Base-by-base conservation (phyloP, 805 yeast genomes). In the Teunomyces barrocoloradensis region DNA sequence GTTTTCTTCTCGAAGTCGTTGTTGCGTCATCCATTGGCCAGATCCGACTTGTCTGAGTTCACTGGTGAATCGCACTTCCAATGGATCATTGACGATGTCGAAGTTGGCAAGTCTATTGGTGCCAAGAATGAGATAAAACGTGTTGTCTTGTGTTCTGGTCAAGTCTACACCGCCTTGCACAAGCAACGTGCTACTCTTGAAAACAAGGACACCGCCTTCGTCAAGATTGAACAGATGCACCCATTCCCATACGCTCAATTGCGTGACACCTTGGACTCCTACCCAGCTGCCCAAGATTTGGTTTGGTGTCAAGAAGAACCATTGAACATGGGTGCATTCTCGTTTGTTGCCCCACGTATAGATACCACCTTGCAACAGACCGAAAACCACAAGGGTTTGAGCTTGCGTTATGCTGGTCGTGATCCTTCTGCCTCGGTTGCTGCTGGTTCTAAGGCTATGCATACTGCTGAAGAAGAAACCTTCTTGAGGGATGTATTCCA, bases 251-350 rank as follows among this genome's bases (percentile, higher is more conserved):
- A 77, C 74, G 91, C 94, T 47, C 97, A 89, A 76, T 73, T 94
- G 60, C 85, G 89, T 65, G 97, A 92, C 58, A 74, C 89, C 23
- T 74, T 94, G 60, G 77, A 87, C 72, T 67, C 82, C 42, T 94
- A 86, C 78, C 89, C 95, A 62, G 83, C 82, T 68, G 66, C 85
- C 53, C 84, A 87, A 68, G 99, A 94, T 68, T 74, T 94, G 57
- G 95, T 91, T 42, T 94, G 91, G 92, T 87, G 95, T 73, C 99
- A 94, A 78, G 99, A 94, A 75, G 99, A 94, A 79, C 98, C 98
- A 61, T 79, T 94, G 74, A 94, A 94, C 78, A 92, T 92, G 84
- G 99, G 99, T 71, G 75, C 88, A 40, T 90, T 86, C 87, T 64
- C 85, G 20, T 89, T 64, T 63, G 92, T 78, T 47, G 74, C 79